Evolutionary conservation across 495 filamentous ascomycete species (phyloP).

Genomic region (Pyrenula aspistea): DNA sequence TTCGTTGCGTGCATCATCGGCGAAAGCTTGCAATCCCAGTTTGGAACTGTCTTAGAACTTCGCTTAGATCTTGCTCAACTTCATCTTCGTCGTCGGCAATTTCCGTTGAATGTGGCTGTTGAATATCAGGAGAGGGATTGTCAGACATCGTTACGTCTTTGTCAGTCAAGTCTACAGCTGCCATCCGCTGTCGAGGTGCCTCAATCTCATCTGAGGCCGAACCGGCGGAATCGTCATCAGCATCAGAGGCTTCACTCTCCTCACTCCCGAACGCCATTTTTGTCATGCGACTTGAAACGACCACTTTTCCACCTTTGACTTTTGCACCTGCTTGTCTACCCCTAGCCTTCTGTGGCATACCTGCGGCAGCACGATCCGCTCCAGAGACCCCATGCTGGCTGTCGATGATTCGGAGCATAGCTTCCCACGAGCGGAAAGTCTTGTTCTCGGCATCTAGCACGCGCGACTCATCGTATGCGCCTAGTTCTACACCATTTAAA

Average conservation of each 20-base stretch:
- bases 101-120: background rate
- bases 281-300: background rate
- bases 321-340: background rate
- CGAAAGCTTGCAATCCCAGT: no score
- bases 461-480: slow-evolving; percentile 26
- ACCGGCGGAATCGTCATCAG: background rate
- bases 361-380: background rate
- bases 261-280: background rate
- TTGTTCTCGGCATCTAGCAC: slow-evolving; percentile 12
- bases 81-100: background rate
- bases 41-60: no score
- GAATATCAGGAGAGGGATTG: background rate
- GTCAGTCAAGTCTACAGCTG: background rate
- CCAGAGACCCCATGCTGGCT: slow-evolving; percentile 20
- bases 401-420: slow-evolving; percentile 28
- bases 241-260: background rate
- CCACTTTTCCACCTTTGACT: background rate
- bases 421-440: slow-evolving; percentile 24
- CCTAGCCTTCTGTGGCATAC: background rate
- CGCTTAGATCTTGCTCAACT: no score
- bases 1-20: no score
- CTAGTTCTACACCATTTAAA: slow-evolving; percentile 38
- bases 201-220: background rate
- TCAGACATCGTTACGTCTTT: background rate
- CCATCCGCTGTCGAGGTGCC: background rate